phyloP scores from a whole-genome alignment of 1,284 basidiomycete species.

The Takashimella tepidaria region DNA sequence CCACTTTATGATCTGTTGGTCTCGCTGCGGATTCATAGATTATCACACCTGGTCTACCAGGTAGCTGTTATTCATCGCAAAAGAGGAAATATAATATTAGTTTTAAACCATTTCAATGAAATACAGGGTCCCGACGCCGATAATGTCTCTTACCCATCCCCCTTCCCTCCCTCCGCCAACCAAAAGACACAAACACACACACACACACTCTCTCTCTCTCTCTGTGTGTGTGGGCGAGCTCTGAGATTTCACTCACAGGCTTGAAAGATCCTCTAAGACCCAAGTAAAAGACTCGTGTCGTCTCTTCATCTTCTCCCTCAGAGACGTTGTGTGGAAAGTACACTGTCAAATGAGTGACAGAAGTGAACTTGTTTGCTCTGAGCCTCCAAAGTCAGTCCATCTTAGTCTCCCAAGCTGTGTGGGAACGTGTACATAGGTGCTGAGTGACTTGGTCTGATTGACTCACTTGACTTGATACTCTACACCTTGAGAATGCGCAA shows the following conservation, averaged over 20 bases:
- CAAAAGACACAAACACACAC: background rate
- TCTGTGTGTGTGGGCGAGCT: background rate
- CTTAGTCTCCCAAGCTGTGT: too few relatives aligned
- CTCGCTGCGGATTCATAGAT: conserved; percentile 46
- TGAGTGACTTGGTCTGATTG: background rate
- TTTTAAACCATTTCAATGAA: background rate
- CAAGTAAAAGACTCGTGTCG: conserved; percentile 42
- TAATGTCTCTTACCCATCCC: too few relatives aligned
- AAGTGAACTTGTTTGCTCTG: conserved; percentile 46
- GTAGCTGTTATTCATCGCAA: conserved; percentile 23
- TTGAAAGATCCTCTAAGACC: conserved; percentile 42
- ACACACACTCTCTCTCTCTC: background rate
- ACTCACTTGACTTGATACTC: conserved; percentile 48
- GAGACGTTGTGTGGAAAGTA: conserved; percentile 44
- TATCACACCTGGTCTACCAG: conserved; percentile 40
- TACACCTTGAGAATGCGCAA: conserved; percentile 33
- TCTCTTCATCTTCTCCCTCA: conserved; percentile 44
- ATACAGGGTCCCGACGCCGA: too few relatives aligned
- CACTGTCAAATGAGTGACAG: conserved; percentile 37
- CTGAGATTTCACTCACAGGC: conserved; percentile 33
- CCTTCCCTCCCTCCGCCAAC: background rate
- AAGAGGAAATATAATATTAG: background rate
- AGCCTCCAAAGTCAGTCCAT: too few relatives aligned
- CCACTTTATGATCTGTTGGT: conserved; percentile 44
- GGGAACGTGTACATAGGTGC: background rate